Evolutionary conservation across 208 protist species (phyloP).

Genomic region (Crithidia acanthocephali): DNA sequence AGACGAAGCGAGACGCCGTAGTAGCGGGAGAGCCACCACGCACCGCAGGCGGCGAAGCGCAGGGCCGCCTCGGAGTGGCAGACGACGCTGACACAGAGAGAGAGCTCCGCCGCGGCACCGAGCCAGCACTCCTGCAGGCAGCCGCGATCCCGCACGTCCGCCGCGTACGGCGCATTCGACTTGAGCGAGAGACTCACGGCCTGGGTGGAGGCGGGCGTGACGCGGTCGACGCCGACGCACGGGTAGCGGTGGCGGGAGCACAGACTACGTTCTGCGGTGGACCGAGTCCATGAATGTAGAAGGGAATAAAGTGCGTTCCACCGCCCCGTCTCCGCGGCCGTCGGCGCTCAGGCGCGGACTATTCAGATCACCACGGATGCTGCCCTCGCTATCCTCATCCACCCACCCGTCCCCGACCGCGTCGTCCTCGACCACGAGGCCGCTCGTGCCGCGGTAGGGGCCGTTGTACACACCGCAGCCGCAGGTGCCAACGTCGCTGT

Average conservation of each 20-base stretch:
- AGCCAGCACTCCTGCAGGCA: slow-evolving; percentile 40
- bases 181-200: slow-evolving; percentile 20
- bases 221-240: slow-evolving; percentile 25
- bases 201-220: slow-evolving; percentile 13
- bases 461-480: slow-evolving; percentile 14
- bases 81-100: slow-evolving; percentile 42
- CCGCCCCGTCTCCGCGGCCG: not conserved
- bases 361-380: slow-evolving; percentile 1
- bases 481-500: not conserved
- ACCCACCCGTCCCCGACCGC: slow-evolving; percentile 15
- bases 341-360: not conserved
- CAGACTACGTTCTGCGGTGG: slow-evolving; percentile 4
- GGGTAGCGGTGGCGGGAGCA: slow-evolving; percentile 40
- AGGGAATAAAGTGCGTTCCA: slow-evolving; percentile 16
- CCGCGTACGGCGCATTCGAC: slow-evolving; percentile 12
- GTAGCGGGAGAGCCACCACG: slow-evolving; percentile 85
- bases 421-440: slow-evolving; percentile 40
- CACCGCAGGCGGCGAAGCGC: slow-evolving; percentile 31
- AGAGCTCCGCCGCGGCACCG: slow-evolving; percentile 36
- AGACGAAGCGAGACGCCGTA: slow-evolving; percentile 62
- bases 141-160: slow-evolving; percentile 12
- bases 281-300: slow-evolving; percentile 28
- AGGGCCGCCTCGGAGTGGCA: slow-evolving; percentile 41
- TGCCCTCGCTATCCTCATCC: not conserved
- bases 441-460: slow-evolving; percentile 22